Base-by-base conservation (phyloP, 441 rosid genomes). In the Gossypium trilobum region DNA sequence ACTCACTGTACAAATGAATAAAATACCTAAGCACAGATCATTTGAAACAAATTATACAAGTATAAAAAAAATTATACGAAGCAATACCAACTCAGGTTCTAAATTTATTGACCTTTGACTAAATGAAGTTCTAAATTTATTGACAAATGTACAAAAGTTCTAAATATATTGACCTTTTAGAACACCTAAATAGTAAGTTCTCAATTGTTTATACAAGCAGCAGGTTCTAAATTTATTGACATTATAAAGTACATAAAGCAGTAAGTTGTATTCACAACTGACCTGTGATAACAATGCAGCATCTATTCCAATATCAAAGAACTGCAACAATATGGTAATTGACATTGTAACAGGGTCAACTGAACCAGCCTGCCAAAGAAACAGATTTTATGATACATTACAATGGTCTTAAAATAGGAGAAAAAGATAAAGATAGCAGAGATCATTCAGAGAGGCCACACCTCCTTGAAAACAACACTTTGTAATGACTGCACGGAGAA, bases 391-490 rank as follows among this genome's bases (percentile, higher is more conserved):
- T 44, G 27, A 58, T 33, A 48, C 14, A 36, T 54, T 69, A 4
- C 44, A 65, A 56, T 20, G 19, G 72, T 61, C 67, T 69, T 50
- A 66, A 31, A 46, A 73, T 13, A 77, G 16, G 70, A 58, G 51
- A 68, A 23, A 60, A 10, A 44, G 63, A 20, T 56, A 56, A 48
- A 2, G 13, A 72, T 20, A 57, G 33, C 63, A 77, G 63, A 59
- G 71, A 75, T 63, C 33, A 50, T 42, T 36, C 8, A 46, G 46
- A 42, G 67, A 69, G 64, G 66, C 46, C 14, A 22, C 87, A 95
- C 99, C 99, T 89, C 96, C 89, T 93, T 95, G 89, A 95, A 95
- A 65, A 95, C 93, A 68, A 95, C 97, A 75, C 98, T 95, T 82
- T 95, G 99, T 79, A 95, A 78, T 81, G 99, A 93, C 99, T 95